Conservation (phyloP, 768 basidiomycete genomes). For the Phlebiopsis flavidoalba region DNA sequence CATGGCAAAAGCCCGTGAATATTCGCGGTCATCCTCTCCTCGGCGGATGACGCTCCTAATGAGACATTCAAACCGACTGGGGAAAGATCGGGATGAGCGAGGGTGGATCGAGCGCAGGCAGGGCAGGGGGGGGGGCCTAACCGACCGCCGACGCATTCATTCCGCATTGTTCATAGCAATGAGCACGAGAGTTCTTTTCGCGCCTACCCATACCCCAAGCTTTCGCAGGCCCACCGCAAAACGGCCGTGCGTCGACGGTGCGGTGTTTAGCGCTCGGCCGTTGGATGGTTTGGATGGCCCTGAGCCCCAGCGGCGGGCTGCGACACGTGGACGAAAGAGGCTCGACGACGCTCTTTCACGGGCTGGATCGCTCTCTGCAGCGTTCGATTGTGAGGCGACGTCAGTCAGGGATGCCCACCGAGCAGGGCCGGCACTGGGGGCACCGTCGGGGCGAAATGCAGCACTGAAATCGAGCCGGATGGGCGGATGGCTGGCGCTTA, state of each 20-base stretch:
- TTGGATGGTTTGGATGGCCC: background rate
- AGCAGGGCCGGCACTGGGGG: background rate
- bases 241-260: background rate
- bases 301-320: background rate
- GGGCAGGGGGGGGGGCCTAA: no score
- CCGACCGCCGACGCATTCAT: background rate
- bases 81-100: slow-evolving; percentile 1
- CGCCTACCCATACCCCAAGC: background rate
- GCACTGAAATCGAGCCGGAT: background rate
- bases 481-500: background rate
- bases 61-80: background rate
- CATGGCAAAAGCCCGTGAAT: background rate
- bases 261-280: background rate
- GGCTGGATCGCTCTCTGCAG: background rate
- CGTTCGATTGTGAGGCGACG: slow-evolving; percentile 9
- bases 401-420: slow-evolving; percentile 11
- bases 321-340: background rate
- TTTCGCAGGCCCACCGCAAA: background rate
- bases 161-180: background rate
- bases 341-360: slow-evolving; percentile 6
- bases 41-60: background rate
- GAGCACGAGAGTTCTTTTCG: background rate
- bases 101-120: background rate
- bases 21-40: background rate
- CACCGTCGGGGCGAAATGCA: background rate